Evolutionary conservation across 331 rosid species (phyloP).

Genomic region (Arachis monticola): DNA sequence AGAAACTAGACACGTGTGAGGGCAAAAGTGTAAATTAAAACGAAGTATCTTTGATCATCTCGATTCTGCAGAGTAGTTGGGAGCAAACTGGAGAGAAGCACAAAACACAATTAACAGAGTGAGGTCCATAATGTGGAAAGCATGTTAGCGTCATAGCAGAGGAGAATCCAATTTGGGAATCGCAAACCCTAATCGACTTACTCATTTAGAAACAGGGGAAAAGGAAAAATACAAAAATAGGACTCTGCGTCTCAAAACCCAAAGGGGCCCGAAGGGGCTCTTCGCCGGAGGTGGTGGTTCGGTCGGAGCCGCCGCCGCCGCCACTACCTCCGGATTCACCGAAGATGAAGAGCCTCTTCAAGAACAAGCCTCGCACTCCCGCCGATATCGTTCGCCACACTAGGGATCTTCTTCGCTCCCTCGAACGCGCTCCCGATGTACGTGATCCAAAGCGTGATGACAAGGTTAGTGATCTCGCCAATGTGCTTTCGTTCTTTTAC

Average conservation of each 20-base stretch:
- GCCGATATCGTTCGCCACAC: conserved; percentile 79
- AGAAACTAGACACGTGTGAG: conserved; percentile 8
- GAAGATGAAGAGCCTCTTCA: conserved; percentile 76
- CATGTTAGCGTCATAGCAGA: neutral
- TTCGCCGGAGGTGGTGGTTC: conserved; percentile 39
- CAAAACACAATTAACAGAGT: neutral
- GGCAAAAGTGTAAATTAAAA: neutral
- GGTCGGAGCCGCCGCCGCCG: conserved; percentile 43
- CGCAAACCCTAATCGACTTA: neutral
- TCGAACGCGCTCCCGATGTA: conserved; percentile 41
- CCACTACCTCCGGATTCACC: conserved; percentile 42
- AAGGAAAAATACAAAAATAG: conserved; percentile 30
- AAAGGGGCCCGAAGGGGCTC: conserved; percentile 45
- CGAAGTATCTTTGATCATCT: neutral
- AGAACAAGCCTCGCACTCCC: conserved; percentile 80
- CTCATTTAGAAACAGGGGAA: neutral
- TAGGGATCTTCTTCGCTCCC: conserved; percentile 65
- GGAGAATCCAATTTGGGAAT: conserved; percentile 4
- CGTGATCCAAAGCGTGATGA: conserved; percentile 71
- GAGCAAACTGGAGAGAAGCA: neutral
- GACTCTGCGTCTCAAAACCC: conserved; percentile 45
- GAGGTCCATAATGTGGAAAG: neutral
- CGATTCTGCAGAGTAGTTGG: neutral
- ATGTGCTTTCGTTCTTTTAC: neutral
- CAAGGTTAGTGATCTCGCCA: conserved; percentile 40